Evolutionary conservation across 306 rosid species (phyloP).

Genomic region (Hylodesmum podocarpum): DNA sequence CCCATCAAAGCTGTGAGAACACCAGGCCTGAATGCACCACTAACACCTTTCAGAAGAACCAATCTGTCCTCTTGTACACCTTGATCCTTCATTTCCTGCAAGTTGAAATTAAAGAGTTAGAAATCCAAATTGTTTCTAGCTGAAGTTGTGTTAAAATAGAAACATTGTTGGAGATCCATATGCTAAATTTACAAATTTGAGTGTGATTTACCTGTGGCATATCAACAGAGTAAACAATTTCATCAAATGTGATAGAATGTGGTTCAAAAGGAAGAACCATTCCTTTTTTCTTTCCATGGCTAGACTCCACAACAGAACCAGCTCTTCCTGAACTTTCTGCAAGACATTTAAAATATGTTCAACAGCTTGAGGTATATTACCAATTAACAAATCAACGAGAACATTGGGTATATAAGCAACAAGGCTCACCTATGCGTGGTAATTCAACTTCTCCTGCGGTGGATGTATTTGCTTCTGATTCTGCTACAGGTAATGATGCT

Average conservation of each 20-base stretch:
- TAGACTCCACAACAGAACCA: slow-evolving; percentile 21
- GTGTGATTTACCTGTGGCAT: slow-evolving; percentile 55
- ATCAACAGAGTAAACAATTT: slow-evolving; percentile 55
- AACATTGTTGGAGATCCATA: not conserved
- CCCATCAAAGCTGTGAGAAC: slow-evolving; percentile 75
- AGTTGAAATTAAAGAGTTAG: not conserved
- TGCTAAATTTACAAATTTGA: not conserved
- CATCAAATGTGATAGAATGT: slow-evolving; percentile 55
- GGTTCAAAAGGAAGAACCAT: slow-evolving; percentile 73
- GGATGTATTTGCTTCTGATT: slow-evolving; percentile 13
- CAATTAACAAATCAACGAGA: not conserved
- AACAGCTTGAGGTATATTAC: not conserved
- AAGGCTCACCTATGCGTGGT: slow-evolving; percentile 40
- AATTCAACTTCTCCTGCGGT: slow-evolving; percentile 33
- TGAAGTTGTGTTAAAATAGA: not conserved
- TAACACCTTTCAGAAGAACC: slow-evolving; percentile 56
- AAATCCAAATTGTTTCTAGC: not conserved
- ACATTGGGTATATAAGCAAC: not conserved
- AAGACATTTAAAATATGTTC: not conserved
- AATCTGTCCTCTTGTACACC: slow-evolving; percentile 54
- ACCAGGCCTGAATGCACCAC: slow-evolving; percentile 74
- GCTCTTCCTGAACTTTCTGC: slow-evolving; percentile 39
- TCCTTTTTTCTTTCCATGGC: slow-evolving; percentile 47
- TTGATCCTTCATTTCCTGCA: slow-evolving; percentile 62
- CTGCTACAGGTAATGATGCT: slow-evolving; percentile 33